These are phyloP conservation scores for Magnaporthiopsis poae DNA, from an alignment of 2,329 filamentous ascomycete genomes.

Conservation along the genomic window DNA sequence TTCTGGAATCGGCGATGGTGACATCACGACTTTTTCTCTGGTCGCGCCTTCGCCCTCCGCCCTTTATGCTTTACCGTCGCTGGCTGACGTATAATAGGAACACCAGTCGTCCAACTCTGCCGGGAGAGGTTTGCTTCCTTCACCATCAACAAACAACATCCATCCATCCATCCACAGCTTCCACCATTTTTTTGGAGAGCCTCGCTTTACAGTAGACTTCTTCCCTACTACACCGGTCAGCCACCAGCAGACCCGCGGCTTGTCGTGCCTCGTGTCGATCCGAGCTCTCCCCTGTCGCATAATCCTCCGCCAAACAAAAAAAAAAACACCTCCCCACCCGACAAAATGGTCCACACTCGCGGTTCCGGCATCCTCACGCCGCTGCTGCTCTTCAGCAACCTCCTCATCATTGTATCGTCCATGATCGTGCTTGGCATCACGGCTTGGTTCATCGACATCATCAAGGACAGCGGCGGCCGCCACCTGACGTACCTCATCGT, in stretches of 20 bases:
- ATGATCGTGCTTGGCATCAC: constrained; percentile 4
- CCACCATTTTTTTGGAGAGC: too few relatives aligned
- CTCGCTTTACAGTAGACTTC: too few relatives aligned
- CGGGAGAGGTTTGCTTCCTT: not conserved
- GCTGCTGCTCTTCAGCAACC: not conserved
- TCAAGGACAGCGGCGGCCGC: not conserved
- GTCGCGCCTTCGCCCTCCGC: too few relatives aligned
- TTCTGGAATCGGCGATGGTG: not conserved
- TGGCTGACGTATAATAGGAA: not conserved
- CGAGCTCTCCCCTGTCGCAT: not conserved
- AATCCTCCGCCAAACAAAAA: not conserved
- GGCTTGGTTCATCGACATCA: constrained; percentile 2
- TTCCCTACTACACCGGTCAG: too few relatives aligned
- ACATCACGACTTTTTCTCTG: not conserved
- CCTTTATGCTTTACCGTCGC: not conserved
- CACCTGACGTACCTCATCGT: constrained; percentile 5
- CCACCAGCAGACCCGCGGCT: too few relatives aligned
- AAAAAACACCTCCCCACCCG: too few relatives aligned
- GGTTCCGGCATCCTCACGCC: not conserved
- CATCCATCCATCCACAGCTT: not conserved
- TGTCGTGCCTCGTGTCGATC: too few relatives aligned
- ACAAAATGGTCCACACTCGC: not conserved
- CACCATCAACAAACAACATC: not conserved
- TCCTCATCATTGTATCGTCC: not conserved
- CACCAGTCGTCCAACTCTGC: not conserved